Percentiles rank a stretch among this genome's conserved stretches.
phyloP scores from a whole-genome alignment of 306 rosid species.

The Trifolium repens region DNA sequence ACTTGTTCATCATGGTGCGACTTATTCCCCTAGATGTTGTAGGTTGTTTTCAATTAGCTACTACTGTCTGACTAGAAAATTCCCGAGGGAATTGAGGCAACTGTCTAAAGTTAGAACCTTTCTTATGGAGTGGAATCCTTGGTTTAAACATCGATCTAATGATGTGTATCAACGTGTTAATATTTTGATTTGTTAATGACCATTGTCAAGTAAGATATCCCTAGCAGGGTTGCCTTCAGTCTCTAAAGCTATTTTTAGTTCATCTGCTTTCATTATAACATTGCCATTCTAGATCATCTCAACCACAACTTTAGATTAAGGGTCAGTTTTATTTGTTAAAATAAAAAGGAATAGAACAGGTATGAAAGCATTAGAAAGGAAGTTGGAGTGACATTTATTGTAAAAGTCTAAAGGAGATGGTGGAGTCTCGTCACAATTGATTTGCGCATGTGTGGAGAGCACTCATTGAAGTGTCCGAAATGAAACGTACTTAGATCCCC shows the following conservation, averaged over 20 bases:
- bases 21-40: not conserved
- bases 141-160: not conserved
- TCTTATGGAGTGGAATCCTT: slow-evolving; percentile 14
- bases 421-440: not conserved
- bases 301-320: no score
- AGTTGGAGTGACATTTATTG: not conserved
- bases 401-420: no score
- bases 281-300: not conserved
- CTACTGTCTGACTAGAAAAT: slow-evolving; percentile 1
- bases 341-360: not conserved
- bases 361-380: not conserved
- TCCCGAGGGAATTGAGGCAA: not conserved
- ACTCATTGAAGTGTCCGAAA: not conserved
- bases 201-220: slow-evolving; percentile 14
- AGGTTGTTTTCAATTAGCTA: slow-evolving; percentile 7
- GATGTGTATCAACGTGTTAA: no score
- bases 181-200: not conserved
- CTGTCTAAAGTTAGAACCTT: not conserved
- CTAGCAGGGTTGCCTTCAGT: not conserved
- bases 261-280: not conserved
- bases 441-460: not conserved
- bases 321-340: no score
- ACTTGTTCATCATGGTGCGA: not conserved
- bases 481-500: no score
- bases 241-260: not conserved